Evolutionary conservation across 768 basidiomycete species (phyloP), one percentile per base, ranked within the genome.

Genomic region (Mycena amicta): DNA sequence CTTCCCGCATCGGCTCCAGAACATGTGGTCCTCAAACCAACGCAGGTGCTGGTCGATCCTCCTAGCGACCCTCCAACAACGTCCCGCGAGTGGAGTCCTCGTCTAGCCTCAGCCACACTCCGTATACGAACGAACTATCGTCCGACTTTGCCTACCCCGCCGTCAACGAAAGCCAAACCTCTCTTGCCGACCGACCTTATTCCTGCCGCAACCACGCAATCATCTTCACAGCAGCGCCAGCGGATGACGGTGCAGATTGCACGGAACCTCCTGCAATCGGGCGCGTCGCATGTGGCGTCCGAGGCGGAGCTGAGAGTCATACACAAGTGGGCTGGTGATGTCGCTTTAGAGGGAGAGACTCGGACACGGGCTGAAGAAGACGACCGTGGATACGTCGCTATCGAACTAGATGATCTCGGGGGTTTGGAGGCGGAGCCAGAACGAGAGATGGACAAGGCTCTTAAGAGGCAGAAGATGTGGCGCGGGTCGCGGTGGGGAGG

Each of bases 261-360:
- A 30, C 59, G 59, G 6, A 25, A 40, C 6, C 51, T 60, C 0
- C 53, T 60, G 4, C 54, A 60, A 43, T 26, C 33, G 6, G 55
- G 59, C 30, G 50, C 25, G 25, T 23, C n/a, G 43, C 29, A 5
- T 6, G 53, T 56, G 33, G 54, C 50, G 51, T 52, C 59, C 28
- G 45, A 39, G 16, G 55, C 55, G 28, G 59, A 56, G 55, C 15
- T 56, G 31, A 55, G 50, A 15, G 51, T 56, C 26, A 18, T 56
- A 12, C 5, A 56, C 23, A 61, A 56, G 46, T 61, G 59, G 55
- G 54, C 55, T 25, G 27, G 55, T 6, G 12, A 39, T 20, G 30
- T 28, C n/a, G 23, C 28, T 23, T n/a, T n/a, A n/a, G n/a, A n/a
- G n/a, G n/a, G n/a, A n/a, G n/a, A n/a, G n/a, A 23, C 5, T 45